Conservation (phyloP, 2,329 filamentous ascomycete species). For the Alternaria atra region DNA sequence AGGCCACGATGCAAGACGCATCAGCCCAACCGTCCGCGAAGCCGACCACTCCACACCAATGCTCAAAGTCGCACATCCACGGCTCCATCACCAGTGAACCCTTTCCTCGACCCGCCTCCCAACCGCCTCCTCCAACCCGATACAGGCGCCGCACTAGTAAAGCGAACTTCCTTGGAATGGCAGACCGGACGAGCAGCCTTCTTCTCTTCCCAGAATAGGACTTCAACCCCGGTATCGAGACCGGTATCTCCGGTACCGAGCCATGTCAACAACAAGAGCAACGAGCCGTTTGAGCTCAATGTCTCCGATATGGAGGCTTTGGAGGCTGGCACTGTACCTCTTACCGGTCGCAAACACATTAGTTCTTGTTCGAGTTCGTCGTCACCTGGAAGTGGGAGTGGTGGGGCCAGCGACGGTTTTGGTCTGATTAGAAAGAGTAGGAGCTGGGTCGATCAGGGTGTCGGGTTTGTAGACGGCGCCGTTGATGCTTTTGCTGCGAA, state of each 20-base stretch:
- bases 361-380: not conserved
- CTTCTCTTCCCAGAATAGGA: not conserved
- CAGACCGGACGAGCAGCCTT: not conserved
- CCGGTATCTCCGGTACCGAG: not conserved
- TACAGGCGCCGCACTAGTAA: not conserved
- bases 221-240: not conserved
- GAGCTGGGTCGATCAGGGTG: not conserved
- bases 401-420: not conserved
- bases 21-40: not conserved
- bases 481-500: not conserved
- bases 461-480: constrained; percentile 3
- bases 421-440: not conserved
- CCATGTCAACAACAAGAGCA: not conserved
- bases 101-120: constrained; percentile 1
- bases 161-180: constrained; percentile 1
- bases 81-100: not conserved
- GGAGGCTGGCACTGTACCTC: constrained; percentile 3
- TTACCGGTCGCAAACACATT: not conserved
- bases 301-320: not conserved
- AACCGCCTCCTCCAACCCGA: not conserved
- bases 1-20: not conserved
- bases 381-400: not conserved
- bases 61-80: not conserved
- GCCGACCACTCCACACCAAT: not conserved
- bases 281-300: not conserved